phyloP scores from a whole-genome alignment of 176 grass and related monocot species.

The Musa troglodytarum region DNA sequence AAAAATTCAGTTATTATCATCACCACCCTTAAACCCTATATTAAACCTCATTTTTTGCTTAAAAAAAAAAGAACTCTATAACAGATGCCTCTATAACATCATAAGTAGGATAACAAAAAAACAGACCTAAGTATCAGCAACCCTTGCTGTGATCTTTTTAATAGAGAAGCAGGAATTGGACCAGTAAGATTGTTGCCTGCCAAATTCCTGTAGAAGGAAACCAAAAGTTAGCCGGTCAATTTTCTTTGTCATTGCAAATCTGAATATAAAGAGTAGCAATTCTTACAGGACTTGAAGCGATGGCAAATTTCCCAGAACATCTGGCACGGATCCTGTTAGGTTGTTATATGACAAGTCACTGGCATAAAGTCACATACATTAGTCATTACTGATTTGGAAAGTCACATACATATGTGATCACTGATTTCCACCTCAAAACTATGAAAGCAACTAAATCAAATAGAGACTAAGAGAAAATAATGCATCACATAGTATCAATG shows the following conservation, averaged over 20 bases:
- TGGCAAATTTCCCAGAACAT: conserved; percentile 26
- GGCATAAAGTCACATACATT: conserved; percentile 11
- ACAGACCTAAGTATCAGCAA: conserved; percentile 42
- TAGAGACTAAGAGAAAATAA: not conserved
- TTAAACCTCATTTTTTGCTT: too few species aligned
- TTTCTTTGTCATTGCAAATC: not conserved
- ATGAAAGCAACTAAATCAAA: not conserved
- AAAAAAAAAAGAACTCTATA: too few species aligned
- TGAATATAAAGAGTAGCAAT: not conserved
- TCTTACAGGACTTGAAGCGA: conserved; percentile 46
- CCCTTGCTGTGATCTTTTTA: conserved; percentile 38
- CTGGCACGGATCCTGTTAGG: conserved; percentile 42
- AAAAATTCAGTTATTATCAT: too few species aligned
- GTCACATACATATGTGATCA: not conserved
- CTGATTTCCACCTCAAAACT: not conserved
- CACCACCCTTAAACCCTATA: too few species aligned
- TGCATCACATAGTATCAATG: not conserved
- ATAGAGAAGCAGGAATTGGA: conserved; percentile 33
- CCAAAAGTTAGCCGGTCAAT: not conserved
- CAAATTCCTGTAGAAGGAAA: conserved; percentile 43
- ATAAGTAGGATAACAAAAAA: not conserved
- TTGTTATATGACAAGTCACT: conserved; percentile 64
- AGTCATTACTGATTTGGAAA: not conserved
- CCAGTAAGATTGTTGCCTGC: conserved; percentile 38
- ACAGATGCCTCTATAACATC: too few species aligned